Percentiles rank a stretch among this genome's conserved stretches.
phyloP scores from a whole-genome alignment of 148 eudicot genomes.

The Rhododendron ferrugineum region DNA sequence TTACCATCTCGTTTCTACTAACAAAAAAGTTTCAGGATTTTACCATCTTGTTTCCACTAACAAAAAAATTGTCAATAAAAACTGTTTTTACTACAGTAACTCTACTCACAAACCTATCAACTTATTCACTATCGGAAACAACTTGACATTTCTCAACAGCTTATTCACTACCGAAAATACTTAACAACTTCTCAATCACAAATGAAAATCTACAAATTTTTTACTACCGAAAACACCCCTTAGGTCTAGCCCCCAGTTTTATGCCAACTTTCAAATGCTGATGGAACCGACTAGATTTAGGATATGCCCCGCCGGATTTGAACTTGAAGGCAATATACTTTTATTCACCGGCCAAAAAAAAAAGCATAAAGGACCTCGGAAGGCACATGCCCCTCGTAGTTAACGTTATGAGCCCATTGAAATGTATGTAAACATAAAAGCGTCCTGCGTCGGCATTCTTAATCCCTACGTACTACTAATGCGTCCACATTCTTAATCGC shows the following conservation, averaged over 20 bases:
- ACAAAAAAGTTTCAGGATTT: too few relatives aligned
- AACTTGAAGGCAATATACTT: neutral
- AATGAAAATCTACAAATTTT: too few relatives aligned
- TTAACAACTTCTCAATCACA: too few relatives aligned
- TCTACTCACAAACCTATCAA: too few relatives aligned
- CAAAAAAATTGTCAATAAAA: too few relatives aligned
- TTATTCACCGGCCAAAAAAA: neutral
- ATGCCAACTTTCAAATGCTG: neutral
- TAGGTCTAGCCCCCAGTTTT: neutral
- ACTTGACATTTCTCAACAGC: too few relatives aligned
- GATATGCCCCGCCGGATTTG: neutral
- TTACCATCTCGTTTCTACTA: too few relatives aligned
- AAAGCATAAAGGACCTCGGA: neutral
- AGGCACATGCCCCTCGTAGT: neutral
- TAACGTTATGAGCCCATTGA: neutral
- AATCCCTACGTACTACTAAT: neutral
- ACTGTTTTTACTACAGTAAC: too few relatives aligned
- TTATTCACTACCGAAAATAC: too few relatives aligned
- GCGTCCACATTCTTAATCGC: neutral
- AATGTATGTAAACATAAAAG: neutral
- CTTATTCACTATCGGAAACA: too few relatives aligned
- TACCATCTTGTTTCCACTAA: too few relatives aligned
- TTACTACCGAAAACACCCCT: too few relatives aligned
- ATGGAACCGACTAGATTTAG: neutral
- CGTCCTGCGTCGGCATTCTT: neutral